phyloP scores from a whole-genome alignment of 2,329 filamentous ascomycete species.

The Ophiostoma ips region DNA sequence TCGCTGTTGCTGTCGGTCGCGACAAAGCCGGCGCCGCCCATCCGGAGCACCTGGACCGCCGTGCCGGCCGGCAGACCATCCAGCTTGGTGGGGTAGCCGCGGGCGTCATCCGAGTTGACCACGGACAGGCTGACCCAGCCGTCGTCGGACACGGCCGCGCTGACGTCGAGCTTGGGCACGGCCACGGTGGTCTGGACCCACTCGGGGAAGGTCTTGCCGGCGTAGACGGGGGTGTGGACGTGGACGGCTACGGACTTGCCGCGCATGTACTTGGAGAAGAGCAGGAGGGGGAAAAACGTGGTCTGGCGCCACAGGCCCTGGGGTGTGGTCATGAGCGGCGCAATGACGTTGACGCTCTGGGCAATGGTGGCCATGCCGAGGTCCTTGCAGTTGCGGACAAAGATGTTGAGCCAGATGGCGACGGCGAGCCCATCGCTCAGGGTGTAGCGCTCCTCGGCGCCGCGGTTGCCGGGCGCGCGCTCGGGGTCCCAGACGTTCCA shows the following conservation, averaged over 20 bases:
- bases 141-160: conserved; percentile 37
- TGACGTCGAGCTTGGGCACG: conserved; percentile 52
- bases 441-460: conserved; percentile 62
- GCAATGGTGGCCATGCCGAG: conserved; percentile 70
- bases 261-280: conserved; percentile 61
- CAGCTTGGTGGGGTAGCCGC: conserved; percentile 48
- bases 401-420: conserved; percentile 61
- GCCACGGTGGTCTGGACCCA: conserved; percentile 51
- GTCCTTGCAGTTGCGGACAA: conserved; percentile 55
- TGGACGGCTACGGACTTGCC: conserved; percentile 55
- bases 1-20: conserved; percentile 4
- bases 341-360: conserved; percentile 66
- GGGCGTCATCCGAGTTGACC: conserved; percentile 54
- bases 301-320: conserved; percentile 48
- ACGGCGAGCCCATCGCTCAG: conserved; percentile 66
- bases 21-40: conserved; percentile 1
- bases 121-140: conserved; percentile 55
- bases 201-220: conserved; percentile 48
- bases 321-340: conserved; percentile 57
- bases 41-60: conserved; percentile 3
- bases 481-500: conserved; percentile 74
- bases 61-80: conserved; percentile 17
- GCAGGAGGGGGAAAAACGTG: conserved; percentile 59
- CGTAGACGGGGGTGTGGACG: conserved; percentile 48
- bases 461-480: conserved; percentile 54